Base-by-base conservation (phyloP, 352 stramenopile genomes). In the Globisporangium parvum region DNA sequence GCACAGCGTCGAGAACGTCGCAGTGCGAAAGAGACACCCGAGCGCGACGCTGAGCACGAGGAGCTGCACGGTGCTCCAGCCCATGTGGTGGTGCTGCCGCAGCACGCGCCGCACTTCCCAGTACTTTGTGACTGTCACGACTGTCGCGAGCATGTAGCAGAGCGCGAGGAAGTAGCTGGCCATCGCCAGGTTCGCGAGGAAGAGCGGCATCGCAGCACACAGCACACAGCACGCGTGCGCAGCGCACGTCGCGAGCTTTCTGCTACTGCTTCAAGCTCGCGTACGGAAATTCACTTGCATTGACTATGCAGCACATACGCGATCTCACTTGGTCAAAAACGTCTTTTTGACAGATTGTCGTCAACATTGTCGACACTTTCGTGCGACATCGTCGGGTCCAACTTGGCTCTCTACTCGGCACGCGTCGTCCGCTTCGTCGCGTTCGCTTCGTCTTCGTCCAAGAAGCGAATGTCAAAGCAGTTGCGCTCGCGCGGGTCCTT, bases 101-200 rank as follows among this genome's bases (percentile, higher is more conserved):
- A 89, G 74, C 51, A 86, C 76, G 52, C 82, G 72, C 6, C 82
- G 80, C 62, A 91, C 63, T 57, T 88, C 77, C 44, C 83, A 48
- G 57, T 84, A 85, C 62, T 91, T 91, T 55, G 78, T 92, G 37
- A 82, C 60, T 8, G 80, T 88, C 73, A 91, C 75, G 20, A 87
- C 83, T 8, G 81, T 94, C 54, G 77, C 73, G 26, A 94, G 67
- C 57, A 87, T 85, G 67, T 94, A 94, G 65, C 82, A 92, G 33
- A 94, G 77, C 67, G 84, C 84, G 65, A 94, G 68, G 57, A 94
- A 94, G 67, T 91, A 94, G 72, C 80, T 91, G 61, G 84, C 69
- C 81, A 94, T 91, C 55, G 80, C 84, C 63, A 94, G 65, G 65
- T 91, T 91, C 47, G 77, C 83, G n/a, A 94, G 78, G 68, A 94